Evolutionary conservation across 306 rosid species (phyloP).

Genomic region (Senna tora): DNA sequence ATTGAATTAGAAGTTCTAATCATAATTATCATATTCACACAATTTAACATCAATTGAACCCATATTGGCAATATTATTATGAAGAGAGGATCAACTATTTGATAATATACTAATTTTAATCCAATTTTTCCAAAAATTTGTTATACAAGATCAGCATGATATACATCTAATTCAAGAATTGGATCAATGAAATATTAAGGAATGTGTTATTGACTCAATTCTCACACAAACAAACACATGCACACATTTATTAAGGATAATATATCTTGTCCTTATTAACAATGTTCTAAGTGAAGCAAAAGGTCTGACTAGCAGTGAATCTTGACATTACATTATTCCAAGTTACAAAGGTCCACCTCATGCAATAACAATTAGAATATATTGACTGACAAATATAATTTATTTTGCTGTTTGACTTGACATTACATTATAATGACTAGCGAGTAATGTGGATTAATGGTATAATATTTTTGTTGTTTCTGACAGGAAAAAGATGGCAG

Average conservation of each 20-base stretch:
- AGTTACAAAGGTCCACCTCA: not conserved
- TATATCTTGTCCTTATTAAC: no score
- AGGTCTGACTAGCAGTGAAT: not conserved
- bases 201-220: not conserved
- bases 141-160: not conserved
- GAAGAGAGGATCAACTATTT: not conserved
- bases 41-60: not conserved
- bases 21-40: not conserved
- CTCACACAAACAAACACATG: no score
- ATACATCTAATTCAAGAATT: not conserved
- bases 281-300: not conserved
- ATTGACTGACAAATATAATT: not conserved
- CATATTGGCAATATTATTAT: no score
- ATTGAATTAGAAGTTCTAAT: not conserved
- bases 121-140: not conserved
- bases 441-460: not conserved
- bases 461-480: not conserved
- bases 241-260: no score
- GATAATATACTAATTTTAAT: no score
- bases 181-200: not conserved
- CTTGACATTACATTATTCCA: not conserved
- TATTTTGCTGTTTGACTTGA: constrained; percentile 5
- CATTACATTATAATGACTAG: no score
- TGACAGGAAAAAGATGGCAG: constrained; percentile 18
- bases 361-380: constrained; percentile 18